Base-by-base conservation (phyloP, 805 yeast species). In the Yarrowia yakushimensis region DNA sequence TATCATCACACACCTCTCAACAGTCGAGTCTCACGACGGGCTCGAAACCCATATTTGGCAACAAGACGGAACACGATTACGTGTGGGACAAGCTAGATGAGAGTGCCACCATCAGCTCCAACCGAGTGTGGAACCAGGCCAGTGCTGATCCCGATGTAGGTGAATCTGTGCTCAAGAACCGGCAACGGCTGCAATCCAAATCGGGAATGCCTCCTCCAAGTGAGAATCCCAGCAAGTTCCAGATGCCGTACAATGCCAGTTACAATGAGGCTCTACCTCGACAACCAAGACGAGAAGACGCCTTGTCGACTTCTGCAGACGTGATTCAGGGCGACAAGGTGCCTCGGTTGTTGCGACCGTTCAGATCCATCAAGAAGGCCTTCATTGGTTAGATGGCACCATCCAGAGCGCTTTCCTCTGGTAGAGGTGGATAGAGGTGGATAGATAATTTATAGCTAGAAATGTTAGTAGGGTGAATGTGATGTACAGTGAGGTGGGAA, bases 71-170 rank as follows among this genome's bases (percentile, higher is more conserved):
- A 13, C 42, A 52, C 59, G 59, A 52, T 25, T 52, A 52, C 33
- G 59, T 52, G 43, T 52, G 59, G 59, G 59, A 52, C 59, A 52
- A 52, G 17, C 59, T 52, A 3, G 43, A 52, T 25, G 59, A 52
- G 12, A 12, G 34, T 11, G 59, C 59, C 20, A 36, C 59, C 43
- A 13, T 52, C 59, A 52, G 36, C 43, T 52, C 59, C 43, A 52
- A 52, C 43, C 59, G 59, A 2, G 59, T 52, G 7, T 52, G 59
- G 59, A 52, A 52, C 43, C 59, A 52, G 43, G 59, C 43, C 18
- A 25, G 33, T 13, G 59, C 43, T 1, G 43, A 34, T 15, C 59
- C 42, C 9, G 59, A 52, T 22, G 59, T 52, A 8, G 59, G 59
- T 11, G 59, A 52, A 2, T 34, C 30, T 3, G 59, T 52, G 25